Evolutionary conservation across 163 green algal genomes (phyloP), one percentile per base, ranked within the genome.

Genomic region (Scenedesmus sp.): DNA sequence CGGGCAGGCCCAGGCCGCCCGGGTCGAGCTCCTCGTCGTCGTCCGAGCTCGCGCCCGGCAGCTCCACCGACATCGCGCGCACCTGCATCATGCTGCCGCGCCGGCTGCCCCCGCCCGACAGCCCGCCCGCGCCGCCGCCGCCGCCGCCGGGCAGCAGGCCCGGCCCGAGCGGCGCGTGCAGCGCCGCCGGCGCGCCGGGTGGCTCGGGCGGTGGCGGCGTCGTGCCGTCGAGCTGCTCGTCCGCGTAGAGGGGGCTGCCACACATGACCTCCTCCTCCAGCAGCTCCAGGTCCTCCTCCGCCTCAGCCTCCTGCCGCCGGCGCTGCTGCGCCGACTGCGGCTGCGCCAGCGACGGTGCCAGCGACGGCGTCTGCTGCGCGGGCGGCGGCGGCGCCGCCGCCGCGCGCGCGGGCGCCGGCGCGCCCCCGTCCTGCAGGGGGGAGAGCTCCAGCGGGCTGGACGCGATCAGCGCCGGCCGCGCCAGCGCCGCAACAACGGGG

Each of bases 221-320:
- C n/a, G n/a, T n/a, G n/a, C n/a, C n/a, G n/a, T n/a, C n/a, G 63
- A 87, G 75, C 47, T 78, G 82, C 4, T 86, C 76, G 11, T 76
- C 64, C 22, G 29, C 53, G 67, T 74, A 63, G 4, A 72, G 54
- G 1, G 47, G 58, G 36, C 53, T 48, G 62, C 72, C 34, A 39
- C 28, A 50, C 74, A 72, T 72, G 1, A 64, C 28, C n/a, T 81
- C 74, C 6, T 66, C 71, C 45, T 79, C 54, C 42, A 53, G 70
- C 1, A 78, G 56, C 42, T 70, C 56, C 18, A 78, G 7, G 18
- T 67, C 54, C 58, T 36, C n/a, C 7, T 63, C 47, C 4, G 58
- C 42, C 22, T 7, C 7, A 13, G 20, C 14, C 54, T 15, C 47
- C 28, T 7, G 34, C 11, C 22, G 31, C 24, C n/a, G n/a, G n/a